phyloP scores from a whole-genome alignment of 495 filamentous ascomycete species.

The Penicillium nucicola region DNA sequence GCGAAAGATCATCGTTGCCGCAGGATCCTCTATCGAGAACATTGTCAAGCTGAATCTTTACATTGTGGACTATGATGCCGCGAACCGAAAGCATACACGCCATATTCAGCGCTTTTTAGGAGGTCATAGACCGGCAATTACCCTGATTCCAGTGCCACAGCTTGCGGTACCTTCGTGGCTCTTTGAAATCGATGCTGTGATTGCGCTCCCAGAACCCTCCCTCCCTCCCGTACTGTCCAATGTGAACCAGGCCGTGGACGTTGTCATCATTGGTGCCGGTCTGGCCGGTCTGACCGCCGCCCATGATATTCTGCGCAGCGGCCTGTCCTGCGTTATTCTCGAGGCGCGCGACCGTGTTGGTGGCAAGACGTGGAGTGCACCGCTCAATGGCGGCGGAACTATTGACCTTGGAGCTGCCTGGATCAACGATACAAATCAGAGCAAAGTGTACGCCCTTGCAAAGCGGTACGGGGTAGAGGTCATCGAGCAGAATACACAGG shows the following conservation, averaged over 20 bases:
- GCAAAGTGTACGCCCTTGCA: conserved; percentile 31
- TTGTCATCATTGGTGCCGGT: conserved; percentile 50
- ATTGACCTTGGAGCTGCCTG: conserved; percentile 50
- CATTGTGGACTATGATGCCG: conserved; percentile 31
- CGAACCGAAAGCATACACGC: conserved; percentile 17
- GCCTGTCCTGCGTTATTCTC: conserved; percentile 40
- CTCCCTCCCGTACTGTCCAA: not conserved
- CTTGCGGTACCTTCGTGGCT: conserved; percentile 27
- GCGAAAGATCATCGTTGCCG: conserved; percentile 10
- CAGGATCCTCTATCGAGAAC: conserved; percentile 14
- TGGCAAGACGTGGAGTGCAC: conserved; percentile 41
- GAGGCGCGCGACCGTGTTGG: conserved; percentile 52
- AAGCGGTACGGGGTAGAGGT: conserved; percentile 35
- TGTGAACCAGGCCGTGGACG: conserved; percentile 19
- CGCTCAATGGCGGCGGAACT: conserved; percentile 17
- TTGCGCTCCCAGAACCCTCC: conserved; percentile 13
- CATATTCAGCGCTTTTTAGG: conserved; percentile 26
- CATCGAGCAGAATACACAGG: conserved; percentile 40
- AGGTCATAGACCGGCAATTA: conserved; percentile 28
- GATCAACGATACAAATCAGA: conserved; percentile 52
- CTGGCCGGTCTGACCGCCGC: conserved; percentile 49
- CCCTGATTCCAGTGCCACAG: conserved; percentile 28
- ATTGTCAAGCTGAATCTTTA: conserved; percentile 32
- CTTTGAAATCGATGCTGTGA: conserved; percentile 37
- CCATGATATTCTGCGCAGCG: conserved; percentile 31